Evolutionary conservation across 192 early-diverging fungal species (phyloP).

Genomic region (Entomortierella beljakovae): DNA sequence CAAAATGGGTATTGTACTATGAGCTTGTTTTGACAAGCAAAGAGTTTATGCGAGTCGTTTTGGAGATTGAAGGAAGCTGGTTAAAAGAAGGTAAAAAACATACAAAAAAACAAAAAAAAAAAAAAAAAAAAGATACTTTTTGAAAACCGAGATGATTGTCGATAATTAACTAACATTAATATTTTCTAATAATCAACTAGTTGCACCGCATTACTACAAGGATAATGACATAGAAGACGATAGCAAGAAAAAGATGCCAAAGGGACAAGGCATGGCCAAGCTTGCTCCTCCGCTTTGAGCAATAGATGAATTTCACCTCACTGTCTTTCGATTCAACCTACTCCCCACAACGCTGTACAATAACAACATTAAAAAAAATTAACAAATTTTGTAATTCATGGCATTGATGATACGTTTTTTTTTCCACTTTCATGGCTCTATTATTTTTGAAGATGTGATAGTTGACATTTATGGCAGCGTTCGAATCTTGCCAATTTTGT

Average conservation of each 20-base stretch:
- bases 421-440: too few relatives aligned
- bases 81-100: conserved; percentile 74
- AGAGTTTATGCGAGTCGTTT: conserved; percentile 96
- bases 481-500: too few relatives aligned
- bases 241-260: conserved; percentile 67
- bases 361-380: too few relatives aligned
- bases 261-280: conserved; percentile 50
- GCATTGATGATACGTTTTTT: too few relatives aligned
- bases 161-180: neutral
- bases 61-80: conserved; percentile 92
- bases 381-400: too few relatives aligned
- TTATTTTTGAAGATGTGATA: too few relatives aligned
- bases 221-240: conserved; percentile 70
- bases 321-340: too few relatives aligned
- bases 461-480: too few relatives aligned
- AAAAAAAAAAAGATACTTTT: neutral
- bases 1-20: conserved; percentile 90
- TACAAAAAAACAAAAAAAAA: neutral
- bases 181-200: conserved; percentile 34
- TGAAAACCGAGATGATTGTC: neutral
- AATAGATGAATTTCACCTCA: too few relatives aligned
- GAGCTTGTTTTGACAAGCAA: conserved; percentile 94
- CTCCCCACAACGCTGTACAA: too few relatives aligned
- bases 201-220: conserved; percentile 86
- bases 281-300: conserved; percentile 21